These are phyloP conservation scores for Zasmidium cellare DNA, from an alignment of 2,329 filamentous ascomycete species.

Conservation along the genomic window DNA sequence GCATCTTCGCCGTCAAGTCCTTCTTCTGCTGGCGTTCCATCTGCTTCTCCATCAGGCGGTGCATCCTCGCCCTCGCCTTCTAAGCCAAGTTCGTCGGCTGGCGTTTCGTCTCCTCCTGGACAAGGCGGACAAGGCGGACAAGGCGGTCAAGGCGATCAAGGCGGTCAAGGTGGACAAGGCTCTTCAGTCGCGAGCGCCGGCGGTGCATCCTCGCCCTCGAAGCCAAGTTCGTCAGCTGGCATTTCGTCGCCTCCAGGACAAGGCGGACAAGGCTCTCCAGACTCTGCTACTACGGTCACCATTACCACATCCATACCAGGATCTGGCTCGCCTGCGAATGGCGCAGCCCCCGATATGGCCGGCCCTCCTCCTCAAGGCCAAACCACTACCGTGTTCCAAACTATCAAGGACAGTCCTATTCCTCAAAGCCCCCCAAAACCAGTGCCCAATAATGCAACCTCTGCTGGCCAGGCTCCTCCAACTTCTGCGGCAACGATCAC, in stretches of 20 bases:
- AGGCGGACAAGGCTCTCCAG: not conserved
- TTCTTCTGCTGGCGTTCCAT: not conserved
- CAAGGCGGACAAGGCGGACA: not conserved
- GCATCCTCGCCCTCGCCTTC: no score
- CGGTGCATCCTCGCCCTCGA: no score
- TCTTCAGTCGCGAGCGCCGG: no score
- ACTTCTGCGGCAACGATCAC: not conserved
- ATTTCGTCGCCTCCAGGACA: not conserved
- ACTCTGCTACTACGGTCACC: not conserved
- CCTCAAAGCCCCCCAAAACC: conserved; percentile 8
- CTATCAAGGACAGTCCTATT: conserved; percentile 5
- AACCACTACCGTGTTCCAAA: conserved; percentile 13
- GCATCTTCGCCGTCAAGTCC: not conserved
- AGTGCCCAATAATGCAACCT: conserved; percentile 6
- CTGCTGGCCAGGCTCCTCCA: not conserved
- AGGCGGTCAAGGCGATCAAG: no score
- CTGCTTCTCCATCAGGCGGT: no score
- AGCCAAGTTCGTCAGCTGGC: no score
- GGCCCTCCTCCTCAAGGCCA: not conserved
- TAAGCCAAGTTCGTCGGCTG: no score
- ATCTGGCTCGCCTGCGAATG: not conserved
- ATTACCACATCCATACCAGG: conserved; percentile 1
- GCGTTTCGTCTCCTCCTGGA: not conserved
- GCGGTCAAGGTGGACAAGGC: no score
- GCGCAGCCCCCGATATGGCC: not conserved